Evolutionary conservation across 2,329 filamentous ascomycete species (phyloP).

Genomic region (Phialophora chinensis): DNA sequence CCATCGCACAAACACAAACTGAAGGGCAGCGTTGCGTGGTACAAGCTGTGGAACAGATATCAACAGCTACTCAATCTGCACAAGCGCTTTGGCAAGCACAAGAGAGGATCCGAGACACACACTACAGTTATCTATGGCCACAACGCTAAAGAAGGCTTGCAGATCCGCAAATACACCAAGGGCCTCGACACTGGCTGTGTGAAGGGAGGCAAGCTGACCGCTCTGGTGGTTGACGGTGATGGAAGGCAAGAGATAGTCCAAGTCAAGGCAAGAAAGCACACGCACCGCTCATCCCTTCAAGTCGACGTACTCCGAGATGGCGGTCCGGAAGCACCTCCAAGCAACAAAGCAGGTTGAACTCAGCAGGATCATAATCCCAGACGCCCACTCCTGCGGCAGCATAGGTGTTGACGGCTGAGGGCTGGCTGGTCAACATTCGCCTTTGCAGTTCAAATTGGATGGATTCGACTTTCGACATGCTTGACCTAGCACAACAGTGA

Average conservation of each 20-base stretch:
- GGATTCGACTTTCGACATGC: background rate
- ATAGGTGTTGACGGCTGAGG: background rate
- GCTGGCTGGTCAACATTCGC: background rate
- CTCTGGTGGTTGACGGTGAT: slow-evolving; percentile 72
- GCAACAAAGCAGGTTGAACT: slow-evolving; percentile 3
- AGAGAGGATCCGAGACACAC: slow-evolving; percentile 20
- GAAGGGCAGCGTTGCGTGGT: slow-evolving; percentile 67
- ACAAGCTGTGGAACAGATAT: slow-evolving; percentile 63
- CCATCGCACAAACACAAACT: slow-evolving; percentile 55
- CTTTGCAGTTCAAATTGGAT: background rate
- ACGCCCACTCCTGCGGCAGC: background rate
- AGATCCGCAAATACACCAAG: slow-evolving; percentile 72
- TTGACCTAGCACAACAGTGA: background rate
- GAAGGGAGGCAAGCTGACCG: slow-evolving; percentile 75
- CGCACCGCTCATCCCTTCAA: slow-evolving; percentile 10
- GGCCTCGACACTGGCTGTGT: slow-evolving; percentile 87
- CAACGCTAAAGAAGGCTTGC: slow-evolving; percentile 75
- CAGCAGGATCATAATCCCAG: background rate
- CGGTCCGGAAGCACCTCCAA: slow-evolving; percentile 6
- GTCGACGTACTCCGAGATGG: slow-evolving; percentile 28
- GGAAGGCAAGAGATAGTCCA: slow-evolving; percentile 51
- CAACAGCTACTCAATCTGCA: slow-evolving; percentile 44
- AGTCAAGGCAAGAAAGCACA: slow-evolving; percentile 46
- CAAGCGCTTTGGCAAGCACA: slow-evolving; percentile 15
- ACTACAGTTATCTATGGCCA: slow-evolving; percentile 86